Conservation (phyloP, 805 yeast species). For the Kazachstania psychrophila region DNA sequence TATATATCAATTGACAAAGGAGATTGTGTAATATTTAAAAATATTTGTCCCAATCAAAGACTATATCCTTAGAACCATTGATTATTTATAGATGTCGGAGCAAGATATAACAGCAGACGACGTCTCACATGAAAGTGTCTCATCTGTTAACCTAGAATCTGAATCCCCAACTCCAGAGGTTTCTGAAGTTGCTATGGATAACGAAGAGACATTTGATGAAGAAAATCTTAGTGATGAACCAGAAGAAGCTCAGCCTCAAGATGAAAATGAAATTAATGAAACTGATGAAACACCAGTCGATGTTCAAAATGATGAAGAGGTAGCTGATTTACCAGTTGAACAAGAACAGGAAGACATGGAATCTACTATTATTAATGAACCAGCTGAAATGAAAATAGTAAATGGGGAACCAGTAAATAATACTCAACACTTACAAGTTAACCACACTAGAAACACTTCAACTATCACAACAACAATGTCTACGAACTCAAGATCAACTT, state of each 20-base stretch:
- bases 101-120: slow-evolving; percentile 4
- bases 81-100: slow-evolving; percentile 5
- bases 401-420: background rate
- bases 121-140: slow-evolving; percentile 1
- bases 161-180: slow-evolving; percentile 7
- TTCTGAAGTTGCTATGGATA: slow-evolving; percentile 5
- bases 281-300: slow-evolving; percentile 6
- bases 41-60: too few relatives aligned
- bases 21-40: background rate
- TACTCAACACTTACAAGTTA: background rate
- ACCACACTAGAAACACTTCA: slow-evolving; percentile 11
- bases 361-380: background rate
- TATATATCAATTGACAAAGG: too few relatives aligned
- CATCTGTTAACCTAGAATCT: slow-evolving; percentile 5
- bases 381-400: background rate
- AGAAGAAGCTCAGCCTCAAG: slow-evolving; percentile 20
- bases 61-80: too few relatives aligned
- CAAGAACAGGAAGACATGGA: background rate
- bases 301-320: background rate
- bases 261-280: slow-evolving; percentile 8
- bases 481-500: slow-evolving; percentile 27
- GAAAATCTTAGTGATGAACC: slow-evolving; percentile 16
- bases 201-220: background rate
- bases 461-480: slow-evolving; percentile 7
- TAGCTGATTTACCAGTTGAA: background rate